Evolutionary conservation across 2,329 filamentous ascomycete species (phyloP).

Genomic region (Fusarium mexicanum): DNA sequence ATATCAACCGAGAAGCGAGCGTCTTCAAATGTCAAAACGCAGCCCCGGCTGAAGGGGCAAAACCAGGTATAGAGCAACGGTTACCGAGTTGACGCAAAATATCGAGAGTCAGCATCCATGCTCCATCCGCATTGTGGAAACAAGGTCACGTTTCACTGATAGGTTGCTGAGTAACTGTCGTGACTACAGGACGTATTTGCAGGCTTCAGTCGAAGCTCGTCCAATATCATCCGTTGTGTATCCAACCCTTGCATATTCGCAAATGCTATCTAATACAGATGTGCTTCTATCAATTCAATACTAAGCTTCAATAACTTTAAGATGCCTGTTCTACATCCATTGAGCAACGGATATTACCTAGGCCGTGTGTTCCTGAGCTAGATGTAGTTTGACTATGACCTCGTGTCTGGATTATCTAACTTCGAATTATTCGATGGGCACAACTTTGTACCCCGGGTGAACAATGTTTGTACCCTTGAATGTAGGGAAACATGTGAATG

Average conservation of each 20-base stretch:
- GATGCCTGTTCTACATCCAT: not conserved
- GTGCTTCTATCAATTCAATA: not conserved
- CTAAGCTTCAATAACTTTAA: constrained; percentile 5
- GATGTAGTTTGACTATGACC: constrained; percentile 7
- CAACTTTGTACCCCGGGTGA: not conserved
- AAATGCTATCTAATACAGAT: constrained; percentile 19
- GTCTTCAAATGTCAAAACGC: not conserved
- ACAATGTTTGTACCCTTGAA: not conserved
- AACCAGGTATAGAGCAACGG: not conserved
- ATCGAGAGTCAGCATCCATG: constrained; percentile 4
- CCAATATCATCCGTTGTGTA: constrained; percentile 4
- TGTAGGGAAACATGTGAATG: not conserved
- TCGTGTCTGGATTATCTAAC: constrained; percentile 1
- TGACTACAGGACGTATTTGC: constrained; percentile 8
- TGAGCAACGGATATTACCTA: not conserved
- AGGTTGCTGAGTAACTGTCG: constrained; percentile 28
- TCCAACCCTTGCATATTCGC: constrained; percentile 1
- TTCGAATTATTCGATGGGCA: not conserved
- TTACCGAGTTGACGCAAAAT: constrained; percentile 12
- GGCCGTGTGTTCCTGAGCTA: not conserved
- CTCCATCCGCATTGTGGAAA: constrained; percentile 16
- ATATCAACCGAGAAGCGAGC: not conserved
- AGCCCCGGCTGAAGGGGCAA: not conserved
- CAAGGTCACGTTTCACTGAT: constrained; percentile 16
- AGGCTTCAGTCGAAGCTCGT: not conserved